Evolutionary conservation across 2,329 filamentous ascomycete species (phyloP), one percentile per base, ranked within the genome.

Genomic region (Teratosphaeria epicoccoides): DNA sequence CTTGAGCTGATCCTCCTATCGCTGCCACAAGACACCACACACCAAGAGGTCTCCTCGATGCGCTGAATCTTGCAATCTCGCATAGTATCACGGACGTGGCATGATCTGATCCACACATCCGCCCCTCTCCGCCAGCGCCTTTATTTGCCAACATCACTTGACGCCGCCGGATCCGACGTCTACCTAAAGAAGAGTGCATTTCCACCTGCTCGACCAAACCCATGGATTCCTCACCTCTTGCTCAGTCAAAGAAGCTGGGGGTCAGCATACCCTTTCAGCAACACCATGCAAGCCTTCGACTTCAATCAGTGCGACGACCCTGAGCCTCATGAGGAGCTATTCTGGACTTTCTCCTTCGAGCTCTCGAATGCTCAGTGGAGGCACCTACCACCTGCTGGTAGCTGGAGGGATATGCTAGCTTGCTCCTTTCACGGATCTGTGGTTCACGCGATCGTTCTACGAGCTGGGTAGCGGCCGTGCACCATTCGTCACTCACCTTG

Each of bases 341-440:
- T 49, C 49, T 61, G 57, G 59, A 61, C 52, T 2, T 61, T 61
- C 52, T 52, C 51, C 6, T 49, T 61, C 43, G 57, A 61, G 33
- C 49, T 59, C 11, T 53, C 51, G 22, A 23, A 50, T 6, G 33
- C 53, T 1, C 55, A 61, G 29, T 58, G 51, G 40, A 20, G 22
- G 4, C 56, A 52, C 14, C 40, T 59, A 2, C 46, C 47, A 33
- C 11, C 20, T 9, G 22, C 26, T 23, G 52, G 49, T 1, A 5
- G 43, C 3, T 59, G 57, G 58, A 51, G 57, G 14, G 46, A 55
- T 9, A 57, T 60, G 54, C 48, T 61, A 7, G 51, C 50, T 4
- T 24, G 54, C 59, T 6, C 57, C 56, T 3, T 61, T 60, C 25
- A 53, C 46, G 5, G 40, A 53, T 40, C 55, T 61, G 28, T 60